Conservation (phyloP, 768 basidiomycete species). For the Kwoniella dejecticola region DNA sequence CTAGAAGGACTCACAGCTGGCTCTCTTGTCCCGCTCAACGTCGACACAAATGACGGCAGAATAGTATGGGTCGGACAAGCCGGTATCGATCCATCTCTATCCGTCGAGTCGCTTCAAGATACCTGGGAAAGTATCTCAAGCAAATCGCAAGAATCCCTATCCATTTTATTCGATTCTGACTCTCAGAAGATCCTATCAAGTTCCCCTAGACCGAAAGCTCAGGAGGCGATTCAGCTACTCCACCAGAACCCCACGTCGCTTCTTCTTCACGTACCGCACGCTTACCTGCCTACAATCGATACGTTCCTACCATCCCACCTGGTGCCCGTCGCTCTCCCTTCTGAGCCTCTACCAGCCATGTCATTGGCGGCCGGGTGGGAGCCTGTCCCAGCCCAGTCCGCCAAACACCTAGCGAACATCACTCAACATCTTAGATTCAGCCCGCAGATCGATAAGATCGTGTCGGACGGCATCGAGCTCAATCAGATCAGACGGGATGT, state of each 20-base stretch:
- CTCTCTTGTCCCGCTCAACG: slow-evolving; percentile 21
- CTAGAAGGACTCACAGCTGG: slow-evolving; percentile 31
- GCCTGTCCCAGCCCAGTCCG: slow-evolving; percentile 64
- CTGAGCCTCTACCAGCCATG: slow-evolving; percentile 53
- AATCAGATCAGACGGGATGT: slow-evolving; percentile 70
- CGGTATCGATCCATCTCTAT: slow-evolving; percentile 44
- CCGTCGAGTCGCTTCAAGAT: slow-evolving; percentile 5
- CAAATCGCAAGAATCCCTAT: slow-evolving; percentile 1
- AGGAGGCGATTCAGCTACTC: slow-evolving; percentile 19
- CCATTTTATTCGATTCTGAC: background rate
- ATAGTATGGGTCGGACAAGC: slow-evolving; percentile 56
- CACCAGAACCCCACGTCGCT: slow-evolving; percentile 38
- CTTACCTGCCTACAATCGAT: slow-evolving; percentile 59
- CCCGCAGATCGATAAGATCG: slow-evolving; percentile 67
- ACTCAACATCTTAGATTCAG: slow-evolving; percentile 68
- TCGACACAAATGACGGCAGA: slow-evolving; percentile 7
- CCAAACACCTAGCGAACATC: slow-evolving; percentile 64
- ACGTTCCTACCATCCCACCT: slow-evolving; percentile 71
- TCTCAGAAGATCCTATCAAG: slow-evolving; percentile 5
- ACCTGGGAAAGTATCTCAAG: slow-evolving; percentile 15
- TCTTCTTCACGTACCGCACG: slow-evolving; percentile 44
- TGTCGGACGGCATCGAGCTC: slow-evolving; percentile 67
- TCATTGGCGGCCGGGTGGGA: slow-evolving; percentile 38
- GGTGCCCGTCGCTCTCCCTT: slow-evolving; percentile 68
- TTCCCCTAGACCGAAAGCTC: background rate